Evolutionary conservation across 352 stramenopile species (phyloP).

Genomic region (Phytophthora tubulina): DNA sequence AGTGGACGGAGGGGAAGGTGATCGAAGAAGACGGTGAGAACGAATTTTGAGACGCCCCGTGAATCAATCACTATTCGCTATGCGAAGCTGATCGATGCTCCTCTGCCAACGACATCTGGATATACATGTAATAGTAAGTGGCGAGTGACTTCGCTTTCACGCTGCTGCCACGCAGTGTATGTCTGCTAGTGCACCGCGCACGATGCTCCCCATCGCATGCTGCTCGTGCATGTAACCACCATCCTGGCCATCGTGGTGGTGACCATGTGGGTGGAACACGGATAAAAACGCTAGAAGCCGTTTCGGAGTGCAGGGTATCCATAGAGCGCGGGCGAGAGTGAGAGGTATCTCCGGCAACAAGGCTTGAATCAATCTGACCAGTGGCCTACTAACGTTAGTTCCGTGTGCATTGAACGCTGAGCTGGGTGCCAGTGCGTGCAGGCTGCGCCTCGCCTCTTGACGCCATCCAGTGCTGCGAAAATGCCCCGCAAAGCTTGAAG

Average conservation of each 20-base stretch:
- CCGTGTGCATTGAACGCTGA: too few species aligned
- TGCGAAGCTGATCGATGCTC: neutral
- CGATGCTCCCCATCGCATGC: constrained; percentile 3
- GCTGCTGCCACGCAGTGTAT: neutral
- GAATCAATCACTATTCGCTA: neutral
- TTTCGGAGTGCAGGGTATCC: constrained; percentile 6
- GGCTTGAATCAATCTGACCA: too few species aligned
- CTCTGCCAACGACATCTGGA: too few species aligned
- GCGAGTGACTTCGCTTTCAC: neutral
- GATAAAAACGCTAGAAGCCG: constrained; percentile 13
- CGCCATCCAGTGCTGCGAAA: neutral
- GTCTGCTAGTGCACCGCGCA: neutral
- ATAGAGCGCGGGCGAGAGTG: neutral
- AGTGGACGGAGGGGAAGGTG: constrained; percentile 28
- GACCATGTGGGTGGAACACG: constrained; percentile 17
- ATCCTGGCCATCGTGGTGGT: constrained; percentile 2
- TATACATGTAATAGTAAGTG: constrained; percentile 1
- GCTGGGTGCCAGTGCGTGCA: too few species aligned
- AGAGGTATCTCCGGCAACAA: neutral
- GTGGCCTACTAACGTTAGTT: too few species aligned
- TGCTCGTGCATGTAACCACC: constrained; percentile 1
- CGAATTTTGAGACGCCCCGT: constrained; percentile 11
- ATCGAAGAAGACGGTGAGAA: neutral
- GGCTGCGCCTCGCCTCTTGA: too few species aligned
- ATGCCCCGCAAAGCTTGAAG: neutral